Conservation (phyloP, 2,329 filamentous ascomycete species). For the Verticillium dahliae region DNA sequence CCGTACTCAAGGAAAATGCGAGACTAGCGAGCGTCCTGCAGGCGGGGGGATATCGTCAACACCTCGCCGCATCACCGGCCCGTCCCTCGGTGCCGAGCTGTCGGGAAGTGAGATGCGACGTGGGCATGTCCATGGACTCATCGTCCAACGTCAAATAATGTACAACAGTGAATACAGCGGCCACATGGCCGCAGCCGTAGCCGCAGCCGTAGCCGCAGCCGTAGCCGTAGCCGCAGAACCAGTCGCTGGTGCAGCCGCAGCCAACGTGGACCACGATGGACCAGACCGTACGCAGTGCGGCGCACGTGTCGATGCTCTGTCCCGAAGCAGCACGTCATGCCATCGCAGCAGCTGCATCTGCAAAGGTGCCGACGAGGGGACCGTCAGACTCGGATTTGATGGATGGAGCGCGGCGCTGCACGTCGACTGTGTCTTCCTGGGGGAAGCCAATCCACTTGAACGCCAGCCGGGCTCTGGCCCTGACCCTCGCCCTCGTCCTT, state of each 20-base stretch:
- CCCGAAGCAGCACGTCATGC: slow-evolving; percentile 17
- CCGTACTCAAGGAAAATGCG: neutral
- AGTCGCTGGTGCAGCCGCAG: neutral
- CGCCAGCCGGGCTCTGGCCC: slow-evolving; percentile 23
- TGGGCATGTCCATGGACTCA: slow-evolving; percentile 1
- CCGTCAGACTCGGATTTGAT: slow-evolving; percentile 31
- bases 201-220: neutral
- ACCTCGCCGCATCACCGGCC: slow-evolving; percentile 1
- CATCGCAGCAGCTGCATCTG: slow-evolving; percentile 50
- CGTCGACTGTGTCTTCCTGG: slow-evolving; percentile 39
- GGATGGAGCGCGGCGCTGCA: slow-evolving; percentile 29
- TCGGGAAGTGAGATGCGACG: slow-evolving; percentile 2
- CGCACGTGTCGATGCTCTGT: neutral
- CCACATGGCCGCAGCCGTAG: neutral
- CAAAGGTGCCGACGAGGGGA: slow-evolving; percentile 53
- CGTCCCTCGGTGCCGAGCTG: slow-evolving; percentile 1
- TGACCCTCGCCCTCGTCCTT: slow-evolving; percentile 29
- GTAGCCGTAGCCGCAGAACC: neutral
- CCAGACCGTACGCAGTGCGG: neutral
- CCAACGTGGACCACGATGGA: neutral
- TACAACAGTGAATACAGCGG: neutral
- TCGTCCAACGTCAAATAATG: neutral
- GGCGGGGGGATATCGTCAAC: slow-evolving; percentile 2
- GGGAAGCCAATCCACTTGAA: slow-evolving; percentile 48
- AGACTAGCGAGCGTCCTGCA: neutral